These are phyloP conservation scores for Trypanosoma congolense DNA, from an alignment of 208 protist genomes.

Conservation along the genomic window DNA sequence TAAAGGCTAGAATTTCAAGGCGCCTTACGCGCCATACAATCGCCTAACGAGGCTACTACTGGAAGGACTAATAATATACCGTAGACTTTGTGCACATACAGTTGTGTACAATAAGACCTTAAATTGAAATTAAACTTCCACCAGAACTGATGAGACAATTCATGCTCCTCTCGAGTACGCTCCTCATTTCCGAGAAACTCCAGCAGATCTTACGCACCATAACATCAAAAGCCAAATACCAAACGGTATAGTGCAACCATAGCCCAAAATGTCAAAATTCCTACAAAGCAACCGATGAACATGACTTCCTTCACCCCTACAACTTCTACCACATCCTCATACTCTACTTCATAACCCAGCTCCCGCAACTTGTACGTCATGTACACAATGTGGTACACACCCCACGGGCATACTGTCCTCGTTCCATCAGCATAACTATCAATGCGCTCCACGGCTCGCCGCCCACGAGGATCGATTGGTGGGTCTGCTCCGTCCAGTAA, in stretches of 20 bases:
- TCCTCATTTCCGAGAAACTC: not conserved
- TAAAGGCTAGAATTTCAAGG: too few species aligned
- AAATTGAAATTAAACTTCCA: too few species aligned
- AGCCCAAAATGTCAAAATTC: constrained; percentile 30
- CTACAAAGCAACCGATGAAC: constrained; percentile 24
- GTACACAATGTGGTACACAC: constrained; percentile 83
- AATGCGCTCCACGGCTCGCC: constrained; percentile 72
- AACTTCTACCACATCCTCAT: constrained; percentile 55
- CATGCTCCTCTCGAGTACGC: too few species aligned
- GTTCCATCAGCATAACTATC: constrained; percentile 63
- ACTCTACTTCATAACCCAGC: constrained; percentile 49
- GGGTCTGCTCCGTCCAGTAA: constrained; percentile 63
- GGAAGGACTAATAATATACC: too few species aligned
- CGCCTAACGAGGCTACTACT: too few species aligned
- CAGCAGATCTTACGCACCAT: not conserved
- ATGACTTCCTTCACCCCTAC: constrained; percentile 57
- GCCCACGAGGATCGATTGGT: constrained; percentile 71
- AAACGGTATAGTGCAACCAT: constrained; percentile 32
- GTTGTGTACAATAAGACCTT: too few species aligned
- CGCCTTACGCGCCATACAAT: too few species aligned
- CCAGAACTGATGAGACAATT: too few species aligned
- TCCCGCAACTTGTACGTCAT: constrained; percentile 67
- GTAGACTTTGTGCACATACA: too few species aligned
- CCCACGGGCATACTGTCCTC: constrained; percentile 62
- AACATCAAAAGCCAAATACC: constrained; percentile 26